Percentiles rank a stretch among this genome's conserved stretches.
Evolutionary conservation across 1,284 basidiomycete genomes (phyloP).

Genomic region (Leccinum pachyderme): DNA sequence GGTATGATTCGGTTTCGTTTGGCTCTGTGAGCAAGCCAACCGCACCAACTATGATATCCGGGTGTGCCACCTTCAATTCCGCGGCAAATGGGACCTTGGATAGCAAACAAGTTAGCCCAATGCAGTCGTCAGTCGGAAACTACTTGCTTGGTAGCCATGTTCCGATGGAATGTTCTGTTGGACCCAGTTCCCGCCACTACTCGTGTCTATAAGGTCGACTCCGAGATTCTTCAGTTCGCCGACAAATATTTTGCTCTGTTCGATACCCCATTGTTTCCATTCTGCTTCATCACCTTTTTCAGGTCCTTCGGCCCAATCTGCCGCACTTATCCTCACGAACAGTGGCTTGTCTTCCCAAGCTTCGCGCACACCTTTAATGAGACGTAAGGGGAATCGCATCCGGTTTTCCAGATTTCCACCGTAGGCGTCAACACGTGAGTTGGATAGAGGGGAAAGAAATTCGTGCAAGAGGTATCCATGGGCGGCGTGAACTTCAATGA

Average conservation of each 20-base stretch:
- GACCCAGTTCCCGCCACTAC: conserved; percentile 66
- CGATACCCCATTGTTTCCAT: conserved; percentile 74
- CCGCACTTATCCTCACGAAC: conserved; percentile 73
- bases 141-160: conserved; percentile 64
- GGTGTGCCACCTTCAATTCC: conserved; percentile 62
- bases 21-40: conserved; percentile 77
- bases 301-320: conserved; percentile 75
- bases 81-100: conserved; percentile 67
- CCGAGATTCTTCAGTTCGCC: conserved; percentile 59
- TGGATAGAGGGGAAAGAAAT: conserved; percentile 72
- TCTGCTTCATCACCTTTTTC: conserved; percentile 55
- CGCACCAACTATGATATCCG: conserved; percentile 54
- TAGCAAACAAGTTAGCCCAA: not conserved
- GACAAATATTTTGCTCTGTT: conserved; percentile 66
- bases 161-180: conserved; percentile 56
- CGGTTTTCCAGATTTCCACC: conserved; percentile 78
- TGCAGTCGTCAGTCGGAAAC: not conserved
- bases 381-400: conserved; percentile 61
- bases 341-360: conserved; percentile 67
- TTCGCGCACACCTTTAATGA: conserved; percentile 52
- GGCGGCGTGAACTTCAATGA: conserved; percentile 75
- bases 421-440: conserved; percentile 66
- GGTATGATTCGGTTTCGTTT: conserved; percentile 62
- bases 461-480: conserved; percentile 67
- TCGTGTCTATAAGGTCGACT: conserved; percentile 72